Evolutionary conservation across 805 yeast species (phyloP).

Genomic region (Maudiozyma bulderi): DNA sequence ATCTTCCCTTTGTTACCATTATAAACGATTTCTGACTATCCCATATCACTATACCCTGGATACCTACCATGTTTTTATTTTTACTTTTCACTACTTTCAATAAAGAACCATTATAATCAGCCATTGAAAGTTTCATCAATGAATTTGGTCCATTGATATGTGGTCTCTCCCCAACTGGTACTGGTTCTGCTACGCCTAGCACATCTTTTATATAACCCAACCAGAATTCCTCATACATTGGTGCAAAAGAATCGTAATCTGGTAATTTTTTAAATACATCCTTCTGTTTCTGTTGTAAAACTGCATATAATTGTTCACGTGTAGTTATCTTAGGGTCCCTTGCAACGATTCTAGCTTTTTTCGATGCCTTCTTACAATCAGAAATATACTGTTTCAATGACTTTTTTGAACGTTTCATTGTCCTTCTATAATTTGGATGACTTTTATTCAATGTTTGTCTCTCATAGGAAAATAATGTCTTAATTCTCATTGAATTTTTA

Average conservation of each 20-base stretch:
- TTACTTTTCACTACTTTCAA: slow-evolving; percentile 49
- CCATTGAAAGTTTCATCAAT: slow-evolving; percentile 53
- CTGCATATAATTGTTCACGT: slow-evolving; percentile 15
- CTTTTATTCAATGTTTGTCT: neutral
- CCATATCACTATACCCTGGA: slow-evolving; percentile 70
- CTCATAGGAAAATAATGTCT: no score
- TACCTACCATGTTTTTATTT: slow-evolving; percentile 49
- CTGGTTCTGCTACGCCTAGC: slow-evolving; percentile 29
- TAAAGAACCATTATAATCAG: slow-evolving; percentile 75
- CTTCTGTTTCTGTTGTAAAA: slow-evolving; percentile 13
- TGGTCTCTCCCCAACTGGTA: slow-evolving; percentile 10
- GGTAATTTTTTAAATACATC: slow-evolving; percentile 21
- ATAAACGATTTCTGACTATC: slow-evolving; percentile 70
- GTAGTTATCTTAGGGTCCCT: slow-evolving; percentile 10
- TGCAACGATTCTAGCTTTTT: slow-evolving; percentile 23
- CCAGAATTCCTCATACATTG: slow-evolving; percentile 59
- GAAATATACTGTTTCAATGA: slow-evolving; percentile 24
- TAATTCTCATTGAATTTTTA: slow-evolving; percentile 11
- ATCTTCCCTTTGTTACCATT: slow-evolving; percentile 33
- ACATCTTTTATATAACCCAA: slow-evolving; percentile 53
- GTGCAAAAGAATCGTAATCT: slow-evolving; percentile 42
- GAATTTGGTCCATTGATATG: slow-evolving; percentile 25
- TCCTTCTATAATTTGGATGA: slow-evolving; percentile 17
- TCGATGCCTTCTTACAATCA: slow-evolving; percentile 14
- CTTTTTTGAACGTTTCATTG: slow-evolving; percentile 25